These are phyloP conservation scores for Marchantia paleacea DNA, from an alignment of 225 moss, liverwort and hornwort genomes.

Conservation along the genomic window DNA sequence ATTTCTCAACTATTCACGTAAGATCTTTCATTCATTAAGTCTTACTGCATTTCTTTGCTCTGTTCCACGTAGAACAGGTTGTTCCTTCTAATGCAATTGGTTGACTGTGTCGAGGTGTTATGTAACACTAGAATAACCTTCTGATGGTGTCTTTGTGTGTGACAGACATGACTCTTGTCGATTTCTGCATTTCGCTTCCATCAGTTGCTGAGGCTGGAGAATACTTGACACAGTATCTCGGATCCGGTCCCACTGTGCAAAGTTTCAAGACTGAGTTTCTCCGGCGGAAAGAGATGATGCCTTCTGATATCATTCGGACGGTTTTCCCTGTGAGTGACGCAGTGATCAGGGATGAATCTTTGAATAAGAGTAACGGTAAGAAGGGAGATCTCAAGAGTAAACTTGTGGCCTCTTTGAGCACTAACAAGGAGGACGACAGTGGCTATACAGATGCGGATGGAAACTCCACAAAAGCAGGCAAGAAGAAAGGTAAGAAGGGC, in stretches of 20 bases:
- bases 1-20: no score
- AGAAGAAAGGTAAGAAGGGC: conserved; percentile 93
- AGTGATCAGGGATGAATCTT: conserved; percentile 51
- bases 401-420: conserved; percentile 24
- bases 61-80: neutral
- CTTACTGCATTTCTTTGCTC: neutral
- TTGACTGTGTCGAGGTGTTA: neutral
- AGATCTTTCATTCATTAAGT: no score
- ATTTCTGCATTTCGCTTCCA: conserved; percentile 86
- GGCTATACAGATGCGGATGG: conserved; percentile 34
- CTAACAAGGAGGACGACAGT: conserved; percentile 37
- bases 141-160: neutral
- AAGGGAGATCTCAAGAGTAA: conserved; percentile 50
- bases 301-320: conserved; percentile 58
- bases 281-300: conserved; percentile 70
- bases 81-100: neutral
- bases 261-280: conserved; percentile 82
- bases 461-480: conserved; percentile 29
- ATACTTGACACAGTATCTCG: conserved; percentile 70
- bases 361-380: conserved; percentile 56
- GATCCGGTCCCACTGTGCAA: conserved; percentile 44
- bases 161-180: conserved; percentile 75
- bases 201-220: conserved; percentile 71
- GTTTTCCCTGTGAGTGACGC: conserved; percentile 57
- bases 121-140: neutral